Conservation (phyloP, 75 land plant species). For the Picea glauca region DNA sequence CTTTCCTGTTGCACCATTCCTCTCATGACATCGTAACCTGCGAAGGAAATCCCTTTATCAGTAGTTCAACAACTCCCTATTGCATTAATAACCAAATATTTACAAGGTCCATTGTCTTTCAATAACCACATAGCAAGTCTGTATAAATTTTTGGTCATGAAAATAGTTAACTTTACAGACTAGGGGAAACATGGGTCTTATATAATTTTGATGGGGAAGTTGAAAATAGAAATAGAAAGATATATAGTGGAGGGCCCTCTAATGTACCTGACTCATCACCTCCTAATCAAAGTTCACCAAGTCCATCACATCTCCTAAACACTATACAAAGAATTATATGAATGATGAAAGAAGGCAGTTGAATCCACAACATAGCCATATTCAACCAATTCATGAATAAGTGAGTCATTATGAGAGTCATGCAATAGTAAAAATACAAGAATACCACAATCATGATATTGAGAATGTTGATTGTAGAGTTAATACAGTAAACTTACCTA, state of each 20-base stretch:
- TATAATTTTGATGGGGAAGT: too few relatives aligned
- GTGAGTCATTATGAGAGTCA: constrained; percentile 11
- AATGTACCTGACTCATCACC: constrained; percentile 9
- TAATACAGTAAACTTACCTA: neutral
- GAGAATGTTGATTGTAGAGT: neutral
- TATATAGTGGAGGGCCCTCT: neutral
- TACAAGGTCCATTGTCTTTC: too few relatives aligned
- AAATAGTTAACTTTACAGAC: too few relatives aligned
- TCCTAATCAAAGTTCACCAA: constrained; percentile 19
- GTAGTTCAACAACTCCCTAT: too few relatives aligned
- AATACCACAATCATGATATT: neutral
- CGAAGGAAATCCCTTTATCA: too few relatives aligned
- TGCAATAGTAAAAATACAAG: constrained; percentile 16
- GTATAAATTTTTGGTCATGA: too few relatives aligned
- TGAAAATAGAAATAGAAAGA: too few relatives aligned
- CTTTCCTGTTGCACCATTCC: too few relatives aligned
- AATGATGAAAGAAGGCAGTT: constrained; percentile 20
- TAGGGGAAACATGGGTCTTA: too few relatives aligned
- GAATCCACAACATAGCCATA: constrained; percentile 18
- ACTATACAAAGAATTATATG: constrained; percentile 1
- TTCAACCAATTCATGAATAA: constrained; percentile 11
- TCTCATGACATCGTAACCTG: too few relatives aligned
- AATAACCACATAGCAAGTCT: too few relatives aligned
- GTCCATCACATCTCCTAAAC: constrained; percentile 15
- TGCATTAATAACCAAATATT: too few relatives aligned